phyloP scores from a whole-genome alignment of 345 rosid genomes.

The Arabis hirsuta region DNA sequence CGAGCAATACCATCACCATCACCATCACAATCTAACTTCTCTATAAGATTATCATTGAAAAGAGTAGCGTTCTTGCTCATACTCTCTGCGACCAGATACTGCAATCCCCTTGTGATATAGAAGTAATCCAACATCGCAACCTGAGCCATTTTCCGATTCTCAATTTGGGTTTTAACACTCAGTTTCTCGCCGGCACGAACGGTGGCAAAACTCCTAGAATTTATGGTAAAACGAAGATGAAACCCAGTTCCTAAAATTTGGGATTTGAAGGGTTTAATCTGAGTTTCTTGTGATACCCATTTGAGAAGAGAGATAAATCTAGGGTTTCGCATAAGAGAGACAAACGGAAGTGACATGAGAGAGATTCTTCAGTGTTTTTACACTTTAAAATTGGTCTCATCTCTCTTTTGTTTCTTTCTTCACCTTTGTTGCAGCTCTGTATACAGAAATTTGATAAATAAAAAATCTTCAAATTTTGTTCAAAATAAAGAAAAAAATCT shows the following conservation, averaged over 20 bases:
- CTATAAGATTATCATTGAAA: conserved; percentile 52
- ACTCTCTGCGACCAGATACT: conserved; percentile 60
- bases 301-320: conserved; percentile 20
- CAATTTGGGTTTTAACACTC: not conserved
- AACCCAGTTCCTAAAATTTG: not conserved
- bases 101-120: conserved; percentile 60
- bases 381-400: not conserved
- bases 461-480: not conserved
- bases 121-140: conserved; percentile 71
- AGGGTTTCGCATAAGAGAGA: conserved; percentile 16
- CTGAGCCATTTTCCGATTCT: conserved; percentile 46
- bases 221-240: not conserved
- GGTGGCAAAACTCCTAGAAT: conserved; percentile 14
- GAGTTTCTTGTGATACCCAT: conserved; percentile 6
- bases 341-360: not conserved
- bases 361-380: not conserved
- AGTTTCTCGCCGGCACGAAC: conserved; percentile 7
- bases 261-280: not conserved
- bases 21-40: conserved; percentile 34
- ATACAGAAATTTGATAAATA: conserved; percentile 19
- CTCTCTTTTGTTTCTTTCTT: no score
- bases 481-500: no score
- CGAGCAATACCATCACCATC: conserved; percentile 27
- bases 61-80: conserved; percentile 66
- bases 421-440: no score